Evolutionary conservation across 2,329 filamentous ascomycete genomes (phyloP), one percentile per base, ranked within the genome.

Genomic region (Grosmannia huntii): DNA sequence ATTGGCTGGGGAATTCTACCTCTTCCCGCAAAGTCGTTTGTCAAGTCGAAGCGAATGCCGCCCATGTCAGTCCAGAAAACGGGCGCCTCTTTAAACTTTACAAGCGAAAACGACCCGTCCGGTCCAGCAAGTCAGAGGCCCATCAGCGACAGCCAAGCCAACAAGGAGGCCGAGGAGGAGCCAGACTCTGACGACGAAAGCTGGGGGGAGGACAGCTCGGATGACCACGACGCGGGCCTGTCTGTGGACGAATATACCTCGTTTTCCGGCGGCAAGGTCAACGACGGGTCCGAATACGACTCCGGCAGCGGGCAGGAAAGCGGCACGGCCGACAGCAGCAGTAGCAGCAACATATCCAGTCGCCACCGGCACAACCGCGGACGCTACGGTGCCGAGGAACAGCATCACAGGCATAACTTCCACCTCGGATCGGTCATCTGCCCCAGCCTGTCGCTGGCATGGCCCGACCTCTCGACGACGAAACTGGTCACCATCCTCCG

Each of bases 371-470:
- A 27, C 25, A 14, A 14, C 5, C 48, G 5, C 11, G 14, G 48
- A 2, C 21, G 25, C 12, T 12, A 27, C 48, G 23, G 23, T 16
- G 3, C n/a, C 7, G 19, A 55, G 11, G 46, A 46, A 10, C 28
- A 41, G 21, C 52, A 44, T 16, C 19, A 50, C 12, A 36, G 7
- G 3, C n/a, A 55, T 14, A 54, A 27, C 28, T 57, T 59, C 46
- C 52, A 19, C 2, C 44, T 57, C 11, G 56, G 55, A 27, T 52
- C 59, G 57, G 54, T 57, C n/a, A 58, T 61, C 27, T 63, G 61
- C 23, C 61, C 61, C 1, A 60, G 60, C 41, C 25, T 61, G 1
- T 57, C 59, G 1, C 4, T 57, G 52, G 53, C 55, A 2, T 63
- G 60, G 60, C 4, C 5, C 6, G 53, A 36, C 3, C 25, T 36